These are phyloP conservation scores for Cladosporium sp. DNA, from an alignment of 2,329 filamentous ascomycete genomes.

Conservation along the genomic window DNA sequence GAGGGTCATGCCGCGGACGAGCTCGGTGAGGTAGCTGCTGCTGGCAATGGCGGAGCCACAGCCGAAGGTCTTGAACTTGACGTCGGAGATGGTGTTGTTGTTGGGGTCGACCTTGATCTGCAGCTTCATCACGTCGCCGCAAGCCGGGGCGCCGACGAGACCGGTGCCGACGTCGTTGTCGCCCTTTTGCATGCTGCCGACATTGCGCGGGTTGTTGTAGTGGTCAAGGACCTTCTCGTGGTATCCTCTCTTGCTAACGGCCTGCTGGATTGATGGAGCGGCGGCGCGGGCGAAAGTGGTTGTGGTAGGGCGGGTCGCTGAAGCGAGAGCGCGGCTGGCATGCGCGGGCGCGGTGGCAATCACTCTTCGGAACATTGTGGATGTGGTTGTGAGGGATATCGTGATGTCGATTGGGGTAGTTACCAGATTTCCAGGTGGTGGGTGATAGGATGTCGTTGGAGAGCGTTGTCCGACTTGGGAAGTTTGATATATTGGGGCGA, in stretches of 20 bases:
- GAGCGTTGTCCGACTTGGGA: slow-evolving; percentile 9
- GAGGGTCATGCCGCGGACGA: slow-evolving; percentile 93
- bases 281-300: slow-evolving; percentile 44
- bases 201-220: slow-evolving; percentile 77
- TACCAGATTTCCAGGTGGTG: neutral
- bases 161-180: slow-evolving; percentile 85
- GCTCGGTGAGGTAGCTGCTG: slow-evolving; percentile 89
- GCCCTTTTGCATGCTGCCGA: slow-evolving; percentile 75
- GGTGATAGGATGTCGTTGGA: slow-evolving; percentile 12
- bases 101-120: slow-evolving; percentile 89
- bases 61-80: slow-evolving; percentile 98
- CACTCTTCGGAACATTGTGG: slow-evolving; percentile 59
- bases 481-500: slow-evolving; percentile 15
- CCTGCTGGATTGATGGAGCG: slow-evolving; percentile 40
- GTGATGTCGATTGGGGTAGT: neutral
- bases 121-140: slow-evolving; percentile 91
- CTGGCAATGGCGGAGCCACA: slow-evolving; percentile 94
- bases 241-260: slow-evolving; percentile 52
- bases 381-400: neutral
- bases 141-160: slow-evolving; percentile 85
- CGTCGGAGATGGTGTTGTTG: slow-evolving; percentile 85
- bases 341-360: slow-evolving; percentile 55
- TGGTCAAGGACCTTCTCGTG: slow-evolving; percentile 77
- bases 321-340: slow-evolving; percentile 52
- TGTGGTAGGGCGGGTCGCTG: slow-evolving; percentile 48